Evolutionary conservation across 2,329 filamentous ascomycete genomes (phyloP).

Genomic region (Dactylellina sp.): DNA sequence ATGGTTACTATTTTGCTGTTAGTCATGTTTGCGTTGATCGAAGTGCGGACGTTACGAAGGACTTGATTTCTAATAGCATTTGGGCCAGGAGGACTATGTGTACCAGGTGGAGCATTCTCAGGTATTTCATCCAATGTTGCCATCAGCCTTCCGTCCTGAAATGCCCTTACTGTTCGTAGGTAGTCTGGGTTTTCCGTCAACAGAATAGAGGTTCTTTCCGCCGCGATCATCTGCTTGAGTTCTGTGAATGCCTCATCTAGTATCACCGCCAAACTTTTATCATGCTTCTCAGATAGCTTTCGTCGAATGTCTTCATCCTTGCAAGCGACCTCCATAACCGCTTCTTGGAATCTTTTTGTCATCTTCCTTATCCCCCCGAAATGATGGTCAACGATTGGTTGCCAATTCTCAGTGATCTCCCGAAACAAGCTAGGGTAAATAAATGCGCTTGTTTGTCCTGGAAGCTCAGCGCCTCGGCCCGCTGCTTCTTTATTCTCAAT

Average conservation of each 20-base stretch:
- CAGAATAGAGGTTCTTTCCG: conserved; percentile 30
- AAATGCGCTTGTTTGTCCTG: conserved; percentile 13
- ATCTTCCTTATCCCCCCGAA: conserved; percentile 2
- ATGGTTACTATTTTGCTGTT: conserved; percentile 16
- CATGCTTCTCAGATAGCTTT: conserved; percentile 19
- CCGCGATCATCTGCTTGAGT: conserved; percentile 20
- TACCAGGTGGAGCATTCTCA: conserved; percentile 8
- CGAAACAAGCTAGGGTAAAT: conserved; percentile 23
- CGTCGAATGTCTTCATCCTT: conserved; percentile 18
- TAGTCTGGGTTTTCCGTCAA: conserved; percentile 43
- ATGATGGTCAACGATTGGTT: conserved; percentile 21
- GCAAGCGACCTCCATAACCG: conserved; percentile 17
- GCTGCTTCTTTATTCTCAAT: conserved; percentile 11
- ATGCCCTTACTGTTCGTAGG: neutral
- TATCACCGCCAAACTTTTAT: neutral
- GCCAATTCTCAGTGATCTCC: conserved; percentile 26
- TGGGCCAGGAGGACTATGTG: neutral
- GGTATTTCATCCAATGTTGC: conserved; percentile 18
- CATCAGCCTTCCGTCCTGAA: conserved; percentile 26
- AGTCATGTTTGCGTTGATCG: conserved; percentile 16
- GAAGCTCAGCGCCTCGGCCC: conserved; percentile 19
- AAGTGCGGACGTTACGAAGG: conserved; percentile 21
- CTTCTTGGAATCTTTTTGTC: conserved; percentile 13
- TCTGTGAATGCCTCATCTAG: conserved; percentile 7
- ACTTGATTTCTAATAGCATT: conserved; percentile 22